These are phyloP conservation scores for Hylodesmum podocarpum DNA, from an alignment of 306 rosid species.

Conservation along the genomic window DNA sequence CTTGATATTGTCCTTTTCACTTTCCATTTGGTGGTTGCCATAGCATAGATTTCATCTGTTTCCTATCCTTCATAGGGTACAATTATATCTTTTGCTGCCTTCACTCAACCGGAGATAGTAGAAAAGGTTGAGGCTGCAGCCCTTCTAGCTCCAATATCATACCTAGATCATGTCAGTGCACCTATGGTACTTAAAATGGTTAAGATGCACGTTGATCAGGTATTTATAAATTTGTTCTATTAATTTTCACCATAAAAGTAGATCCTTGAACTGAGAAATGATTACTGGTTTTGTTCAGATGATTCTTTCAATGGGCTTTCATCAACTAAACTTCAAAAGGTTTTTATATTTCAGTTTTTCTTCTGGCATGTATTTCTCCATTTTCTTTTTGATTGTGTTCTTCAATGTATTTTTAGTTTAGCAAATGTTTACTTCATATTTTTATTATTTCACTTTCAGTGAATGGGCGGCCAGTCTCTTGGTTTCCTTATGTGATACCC, in stretches of 20 bases:
- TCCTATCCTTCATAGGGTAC: slow-evolving; percentile 65
- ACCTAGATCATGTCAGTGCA: slow-evolving; percentile 69
- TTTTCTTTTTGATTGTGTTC: slow-evolving; percentile 19
- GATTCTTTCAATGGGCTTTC: slow-evolving; percentile 42
- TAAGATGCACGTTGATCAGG: slow-evolving; percentile 76
- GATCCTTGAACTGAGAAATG: slow-evolving; percentile 31
- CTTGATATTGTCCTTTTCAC: slow-evolving; percentile 15
- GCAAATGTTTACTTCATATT: slow-evolving; percentile 15
- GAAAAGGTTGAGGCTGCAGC: slow-evolving; percentile 79
- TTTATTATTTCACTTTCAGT: slow-evolving; percentile 46
- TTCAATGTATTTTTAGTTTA: slow-evolving; percentile 12
- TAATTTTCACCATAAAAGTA: slow-evolving; percentile 19
- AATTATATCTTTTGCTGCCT: slow-evolving; percentile 55
- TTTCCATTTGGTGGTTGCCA: slow-evolving; percentile 8
- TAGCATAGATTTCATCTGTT: slow-evolving; percentile 15
- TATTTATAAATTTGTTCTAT: slow-evolving; percentile 31
- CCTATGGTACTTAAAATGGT: slow-evolving; percentile 75
- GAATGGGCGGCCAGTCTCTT: slow-evolving; percentile 73
- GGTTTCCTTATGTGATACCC: slow-evolving; percentile 75
- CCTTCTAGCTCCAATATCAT: slow-evolving; percentile 84
- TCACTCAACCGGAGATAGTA: slow-evolving; percentile 63
- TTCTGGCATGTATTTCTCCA: slow-evolving; percentile 14
- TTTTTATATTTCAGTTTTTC: neutral
- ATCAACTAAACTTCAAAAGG: slow-evolving; percentile 32
- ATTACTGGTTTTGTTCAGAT: slow-evolving; percentile 53